phyloP scores from a whole-genome alignment of 2,329 filamentous ascomycete species.

The Neonectria hederae region DNA sequence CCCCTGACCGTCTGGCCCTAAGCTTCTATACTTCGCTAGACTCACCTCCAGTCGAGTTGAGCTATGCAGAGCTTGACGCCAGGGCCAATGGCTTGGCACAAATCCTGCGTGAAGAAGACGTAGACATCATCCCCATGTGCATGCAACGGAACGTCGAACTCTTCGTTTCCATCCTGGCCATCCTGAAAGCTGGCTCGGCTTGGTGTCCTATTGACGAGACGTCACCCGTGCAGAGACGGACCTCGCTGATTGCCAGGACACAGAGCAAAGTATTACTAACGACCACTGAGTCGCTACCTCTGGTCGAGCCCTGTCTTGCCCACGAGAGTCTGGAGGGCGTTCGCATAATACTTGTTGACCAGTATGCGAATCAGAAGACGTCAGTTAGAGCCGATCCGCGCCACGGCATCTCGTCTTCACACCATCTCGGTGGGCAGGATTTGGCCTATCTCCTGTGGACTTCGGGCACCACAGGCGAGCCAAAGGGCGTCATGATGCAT shows the following conservation, averaged over 20 bases:
- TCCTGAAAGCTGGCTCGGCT: slow-evolving; percentile 53
- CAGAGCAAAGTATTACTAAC: slow-evolving; percentile 31
- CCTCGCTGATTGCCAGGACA: slow-evolving; percentile 49
- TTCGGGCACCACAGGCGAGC: slow-evolving; percentile 40
- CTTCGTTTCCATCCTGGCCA: slow-evolving; percentile 53
- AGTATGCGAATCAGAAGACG: slow-evolving; percentile 30
- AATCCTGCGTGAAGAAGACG: slow-evolving; percentile 72
- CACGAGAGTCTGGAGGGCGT: slow-evolving; percentile 42
- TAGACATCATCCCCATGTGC: slow-evolving; percentile 54
- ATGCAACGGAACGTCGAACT: slow-evolving; percentile 50
- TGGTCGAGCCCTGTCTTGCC: slow-evolving; percentile 35
- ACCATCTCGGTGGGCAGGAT: slow-evolving; percentile 5
- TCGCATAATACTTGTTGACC: slow-evolving; percentile 43
- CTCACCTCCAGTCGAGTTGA: slow-evolving; percentile 37
- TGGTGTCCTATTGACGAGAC: slow-evolving; percentile 53
- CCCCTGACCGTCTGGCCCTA: slow-evolving; percentile 25
- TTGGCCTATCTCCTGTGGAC: slow-evolving; percentile 52
- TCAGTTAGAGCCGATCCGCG: slow-evolving; percentile 15
- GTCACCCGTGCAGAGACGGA: slow-evolving; percentile 49
- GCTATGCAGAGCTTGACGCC: slow-evolving; percentile 68
- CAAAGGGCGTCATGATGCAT: slow-evolving; percentile 50
- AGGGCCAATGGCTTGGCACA: slow-evolving; percentile 77
- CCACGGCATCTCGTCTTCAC: slow-evolving; percentile 21
- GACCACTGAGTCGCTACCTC: slow-evolving; percentile 17
- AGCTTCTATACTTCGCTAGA: neutral